Base-by-base conservation (phyloP, 192 early-diverging fungal species). In the Podila horticola region DNA sequence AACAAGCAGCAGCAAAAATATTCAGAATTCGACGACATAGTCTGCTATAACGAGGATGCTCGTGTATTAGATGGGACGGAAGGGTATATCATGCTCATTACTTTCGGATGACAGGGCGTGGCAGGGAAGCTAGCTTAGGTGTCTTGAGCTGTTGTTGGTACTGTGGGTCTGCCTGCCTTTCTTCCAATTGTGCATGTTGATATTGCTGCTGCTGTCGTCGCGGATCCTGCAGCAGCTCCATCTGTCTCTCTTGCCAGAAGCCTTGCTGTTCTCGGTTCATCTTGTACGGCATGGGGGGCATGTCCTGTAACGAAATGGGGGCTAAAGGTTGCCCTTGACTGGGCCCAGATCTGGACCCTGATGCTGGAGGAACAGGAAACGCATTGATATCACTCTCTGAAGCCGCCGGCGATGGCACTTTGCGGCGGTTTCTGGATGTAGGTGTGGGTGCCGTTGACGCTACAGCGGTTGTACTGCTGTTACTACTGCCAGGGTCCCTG, bases 141-240 rank as follows among this genome's bases (percentile, higher is more conserved):
- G 65, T 66, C 66, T 76, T 64, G 74, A 60, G 59, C 48, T 76
- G 68, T 64, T 76, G 74, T 76, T 76, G 68, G 69, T 71, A 58
- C 68, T 76, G 74, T 71, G 70, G 48, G 19, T 58, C 51, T 8
- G 2, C 7, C 17, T 20, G 28, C 29, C 51, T 22, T 11, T 19
- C 19, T 13, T 55, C 17, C 20, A 3, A 10, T 17, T 50, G 68
- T 19, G 58, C 19, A 36, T 61, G 58, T 20, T 31, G 48, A 7
- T 49, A 48, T 5, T 45, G 55, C n/a, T 55, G 45, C 8, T 48
- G 36, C 22, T 52, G 57, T 20, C 50, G 64, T 5, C 6, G 41
- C n/a, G 45, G 45, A 10, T 72, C 41, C 9, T 20, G 69, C 13
- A 26, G 51, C n/a, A 36, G 30, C 20, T 49, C 11, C 52, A 30